Evolutionary conservation across 805 yeast species (phyloP), one percentile per base, ranked within the genome.

Genomic region (Candida awuae): DNA sequence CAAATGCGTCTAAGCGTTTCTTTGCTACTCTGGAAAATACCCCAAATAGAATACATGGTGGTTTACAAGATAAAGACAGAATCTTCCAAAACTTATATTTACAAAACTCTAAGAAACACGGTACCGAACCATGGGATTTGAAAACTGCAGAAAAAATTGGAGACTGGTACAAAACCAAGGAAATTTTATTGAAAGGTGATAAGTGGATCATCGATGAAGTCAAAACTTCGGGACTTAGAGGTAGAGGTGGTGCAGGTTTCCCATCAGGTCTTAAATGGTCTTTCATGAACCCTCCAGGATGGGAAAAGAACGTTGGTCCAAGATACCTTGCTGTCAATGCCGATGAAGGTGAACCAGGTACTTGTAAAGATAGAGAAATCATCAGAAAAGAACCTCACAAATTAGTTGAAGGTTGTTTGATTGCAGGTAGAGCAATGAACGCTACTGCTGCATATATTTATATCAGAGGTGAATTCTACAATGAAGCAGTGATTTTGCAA

Each of bases 311-410:
- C 63, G 65, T 65, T 13, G 95, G 95, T n/a, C 92, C 95, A 45
- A 74, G 94, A 55, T 84, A 84, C 59, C 71, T 85, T 51, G 94
- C 85, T 35, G 86, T 85, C 53, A 85, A 85, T 62, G 95, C 95
- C 40, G 95, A 85, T 67, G 95, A 85, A 66, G 95, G 95, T 53
- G 95, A 85, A 64, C 95, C 95, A 12, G 95, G 95, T 45, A 85
- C 95, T 37, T 85, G 95, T 64, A 85, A 85, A 66, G 95, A 85
- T 63, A 75, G 95, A 59, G 94, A 85, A 62, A 85, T 85, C 59
- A 80, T 85, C 58, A 75, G 94, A 61, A 85, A 85, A 62, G 94
- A 84, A 59, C 95, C 95, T 31, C 95, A 85, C 61, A 85, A 84
- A 68, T 76, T 85, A 46, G 83, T 85, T 39, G 95, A 85, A 62